These are phyloP conservation scores for Hawksworthiomyces lignivorus DNA, from an alignment of 2,329 filamentous ascomycete genomes.

Conservation along the genomic window DNA sequence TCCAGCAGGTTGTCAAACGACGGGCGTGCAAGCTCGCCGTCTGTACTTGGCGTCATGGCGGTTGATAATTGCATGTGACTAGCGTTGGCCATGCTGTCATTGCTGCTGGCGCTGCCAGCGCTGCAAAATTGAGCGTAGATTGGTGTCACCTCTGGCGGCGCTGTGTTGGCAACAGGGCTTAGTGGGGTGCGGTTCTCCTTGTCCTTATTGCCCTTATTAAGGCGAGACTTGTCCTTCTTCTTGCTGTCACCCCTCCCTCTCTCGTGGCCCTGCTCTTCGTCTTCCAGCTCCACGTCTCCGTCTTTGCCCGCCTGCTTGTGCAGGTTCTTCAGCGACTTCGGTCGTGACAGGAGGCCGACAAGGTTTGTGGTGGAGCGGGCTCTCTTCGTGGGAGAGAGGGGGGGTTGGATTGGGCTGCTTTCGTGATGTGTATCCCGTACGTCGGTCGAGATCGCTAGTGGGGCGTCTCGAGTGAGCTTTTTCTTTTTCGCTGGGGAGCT, in stretches of 20 bases:
- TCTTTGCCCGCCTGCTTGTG: constrained; percentile 33
- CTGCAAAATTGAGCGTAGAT: constrained; percentile 71
- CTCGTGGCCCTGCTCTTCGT: constrained; percentile 6
- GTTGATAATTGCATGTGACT: too few relatives aligned
- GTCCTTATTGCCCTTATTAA: constrained; percentile 41
- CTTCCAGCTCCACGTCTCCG: constrained; percentile 12
- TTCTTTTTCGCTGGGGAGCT: constrained; percentile 9
- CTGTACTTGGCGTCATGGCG: too few relatives aligned
- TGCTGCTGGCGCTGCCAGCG: constrained; percentile 30
- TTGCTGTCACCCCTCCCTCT: constrained; percentile 9
- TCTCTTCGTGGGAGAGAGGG: constrained; percentile 54
- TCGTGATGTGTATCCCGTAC: background rate
- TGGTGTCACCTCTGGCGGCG: constrained; percentile 47
- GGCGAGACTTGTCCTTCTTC: constrained; percentile 11
- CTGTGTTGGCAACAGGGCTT: constrained; percentile 26
- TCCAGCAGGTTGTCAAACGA: constrained; percentile 15
- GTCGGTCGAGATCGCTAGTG: background rate
- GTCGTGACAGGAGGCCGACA: constrained; percentile 64
- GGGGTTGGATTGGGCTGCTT: background rate
- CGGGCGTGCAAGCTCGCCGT: too few relatives aligned
- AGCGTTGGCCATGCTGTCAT: background rate
- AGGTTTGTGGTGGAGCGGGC: constrained; percentile 78
- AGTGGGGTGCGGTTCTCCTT: constrained; percentile 75
- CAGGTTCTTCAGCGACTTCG: constrained; percentile 64
- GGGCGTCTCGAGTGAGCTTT: constrained; percentile 1